Evolutionary conservation across 2,329 filamentous ascomycete genomes (phyloP).

Genomic region (Beauveria sp.): DNA sequence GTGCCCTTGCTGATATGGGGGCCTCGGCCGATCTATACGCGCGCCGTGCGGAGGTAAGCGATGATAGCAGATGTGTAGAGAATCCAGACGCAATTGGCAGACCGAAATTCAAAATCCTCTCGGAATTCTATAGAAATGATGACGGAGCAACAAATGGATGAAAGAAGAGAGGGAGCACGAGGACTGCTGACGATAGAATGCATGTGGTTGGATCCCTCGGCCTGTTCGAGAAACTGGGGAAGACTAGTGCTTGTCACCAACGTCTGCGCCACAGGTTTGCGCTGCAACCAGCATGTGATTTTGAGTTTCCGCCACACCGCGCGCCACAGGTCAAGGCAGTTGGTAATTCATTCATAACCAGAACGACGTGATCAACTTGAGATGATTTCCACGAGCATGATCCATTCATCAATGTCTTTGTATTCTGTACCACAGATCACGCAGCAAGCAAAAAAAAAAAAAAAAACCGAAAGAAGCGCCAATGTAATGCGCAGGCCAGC

Average conservation of each 20-base stretch:
- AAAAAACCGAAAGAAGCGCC: background rate
- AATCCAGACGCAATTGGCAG: background rate
- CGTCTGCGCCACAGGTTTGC: constrained; percentile 6
- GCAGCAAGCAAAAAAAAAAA: background rate
- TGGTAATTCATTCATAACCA: background rate
- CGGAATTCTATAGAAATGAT: background rate
- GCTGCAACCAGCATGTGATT: constrained; percentile 11
- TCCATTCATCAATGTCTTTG: too few relatives aligned
- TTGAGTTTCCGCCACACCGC: background rate
- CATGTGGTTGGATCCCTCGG: constrained; percentile 13
- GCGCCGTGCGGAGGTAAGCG: background rate
- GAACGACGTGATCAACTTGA: background rate
- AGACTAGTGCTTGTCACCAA: background rate
- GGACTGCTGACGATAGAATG: constrained; percentile 10
- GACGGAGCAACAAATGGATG: background rate
- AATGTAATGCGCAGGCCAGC: background rate
- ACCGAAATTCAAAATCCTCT: background rate
- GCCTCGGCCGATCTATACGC: constrained; percentile 6
- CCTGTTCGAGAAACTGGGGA: constrained; percentile 8
- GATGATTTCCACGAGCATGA: background rate
- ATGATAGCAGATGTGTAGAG: background rate
- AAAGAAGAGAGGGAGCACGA: background rate
- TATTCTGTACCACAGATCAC: too few relatives aligned
- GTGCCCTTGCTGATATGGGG: background rate
- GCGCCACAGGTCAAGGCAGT: constrained; percentile 13